Evolutionary conservation across 306 rosid genomes (phyloP), one percentile per base, ranked within the genome.

Genomic region (Cicer chorassanicum): DNA sequence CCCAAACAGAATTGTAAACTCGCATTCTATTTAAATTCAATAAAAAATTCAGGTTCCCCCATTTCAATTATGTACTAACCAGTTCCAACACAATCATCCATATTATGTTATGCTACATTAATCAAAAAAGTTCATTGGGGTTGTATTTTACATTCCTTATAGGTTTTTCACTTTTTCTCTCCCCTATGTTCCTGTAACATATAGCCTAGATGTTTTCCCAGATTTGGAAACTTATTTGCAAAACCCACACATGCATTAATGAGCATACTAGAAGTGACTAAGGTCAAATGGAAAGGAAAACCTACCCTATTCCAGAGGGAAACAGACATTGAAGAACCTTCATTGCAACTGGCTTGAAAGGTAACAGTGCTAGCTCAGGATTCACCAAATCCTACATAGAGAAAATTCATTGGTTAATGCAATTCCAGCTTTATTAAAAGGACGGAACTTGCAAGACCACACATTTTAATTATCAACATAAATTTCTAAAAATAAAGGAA

Each of bases 321-420:
- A 89, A 91, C 18, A 82, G 44, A 81, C 94, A 93, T 60, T 84
- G 94, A 82, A 89, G 94, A 82, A 91, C 96, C 82, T 88, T 89
- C 91, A 91, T 89, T 46, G 77, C 84, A 81, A 89, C 77, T 65
- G 97, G 96, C 84, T 84, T 78, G 82, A 88, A 93, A 82, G 97
- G 97, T 55, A 88, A 84, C 36, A 93, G 91, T 7, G 90, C 89
- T 70, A 88, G 81, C 72, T 90, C 86, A 70, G 83, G 89, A 80
- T 89, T 86, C 73, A 82, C 62, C 74, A 76, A 84, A 78, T 83
- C 85, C 98, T 93, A 85, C 84, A 65, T 21, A 76, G 14, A 56
- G 70, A 18, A 59, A 70, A 75, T 21, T 50, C 34, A 63, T 36
- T 75, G 68, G 68, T 60, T 65, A 74, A 59, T 40, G 53, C 15